Conservation (phyloP, 2,329 filamentous ascomycete species). For the Coleophoma eucalyptorum region DNA sequence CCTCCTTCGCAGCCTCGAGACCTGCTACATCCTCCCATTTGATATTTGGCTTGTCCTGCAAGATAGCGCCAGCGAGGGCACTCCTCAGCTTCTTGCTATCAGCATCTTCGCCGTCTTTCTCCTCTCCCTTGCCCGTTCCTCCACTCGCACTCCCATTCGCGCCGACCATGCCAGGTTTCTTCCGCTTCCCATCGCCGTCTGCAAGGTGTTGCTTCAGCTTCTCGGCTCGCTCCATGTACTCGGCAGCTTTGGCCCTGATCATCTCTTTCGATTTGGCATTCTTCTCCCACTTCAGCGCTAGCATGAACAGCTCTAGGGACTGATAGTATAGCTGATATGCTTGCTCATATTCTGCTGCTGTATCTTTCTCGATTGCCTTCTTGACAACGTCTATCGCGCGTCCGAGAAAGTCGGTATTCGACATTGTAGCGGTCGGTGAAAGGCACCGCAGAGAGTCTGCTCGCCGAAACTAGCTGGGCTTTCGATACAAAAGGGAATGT, state of each 20-base stretch:
- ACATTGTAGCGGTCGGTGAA: constrained; percentile 54
- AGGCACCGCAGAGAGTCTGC: background rate
- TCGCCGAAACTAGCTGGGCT: too few species aligned
- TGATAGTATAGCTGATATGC: constrained; percentile 96
- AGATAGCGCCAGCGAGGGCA: constrained; percentile 84
- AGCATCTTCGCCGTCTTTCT: constrained; percentile 68
- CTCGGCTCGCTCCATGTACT: constrained; percentile 98
- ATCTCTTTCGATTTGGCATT: constrained; percentile 96
- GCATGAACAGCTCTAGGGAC: constrained; percentile 96
- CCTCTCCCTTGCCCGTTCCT: constrained; percentile 59
- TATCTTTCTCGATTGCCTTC: constrained; percentile 95
- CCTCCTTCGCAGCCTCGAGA: constrained; percentile 90
- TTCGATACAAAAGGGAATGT: too few species aligned
- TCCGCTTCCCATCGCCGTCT: constrained; percentile 66
- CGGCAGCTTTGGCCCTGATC: constrained; percentile 89
- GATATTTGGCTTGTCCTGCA: constrained; percentile 93
- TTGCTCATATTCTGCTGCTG: constrained; percentile 92
- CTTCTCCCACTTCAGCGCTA: constrained; percentile 99
- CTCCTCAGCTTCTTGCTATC: constrained; percentile 94
- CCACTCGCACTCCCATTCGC: constrained; percentile 65
- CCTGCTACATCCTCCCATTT: constrained; percentile 98
- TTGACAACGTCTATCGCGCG: constrained; percentile 96
- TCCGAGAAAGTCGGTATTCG: constrained; percentile 93
- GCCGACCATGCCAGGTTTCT: constrained; percentile 69
- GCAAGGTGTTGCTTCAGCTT: constrained; percentile 91